Evolutionary conservation across 192 early-diverging fungal genomes (phyloP).

Genomic region (Phycomyces nitens): DNA sequence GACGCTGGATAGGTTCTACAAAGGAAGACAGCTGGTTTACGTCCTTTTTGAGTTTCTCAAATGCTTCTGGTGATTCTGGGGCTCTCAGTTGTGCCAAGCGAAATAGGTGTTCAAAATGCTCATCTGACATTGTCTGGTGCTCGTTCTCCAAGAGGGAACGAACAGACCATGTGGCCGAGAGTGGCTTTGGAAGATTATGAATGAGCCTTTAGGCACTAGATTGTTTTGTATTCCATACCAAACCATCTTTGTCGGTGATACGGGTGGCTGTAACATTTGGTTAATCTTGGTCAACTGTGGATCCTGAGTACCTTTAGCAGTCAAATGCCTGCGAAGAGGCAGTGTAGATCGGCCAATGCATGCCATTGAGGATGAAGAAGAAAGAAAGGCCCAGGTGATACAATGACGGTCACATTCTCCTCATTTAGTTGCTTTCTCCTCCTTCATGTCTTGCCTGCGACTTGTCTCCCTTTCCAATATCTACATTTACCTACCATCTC

Average conservation of each 20-base stretch:
- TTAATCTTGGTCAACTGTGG: too few species aligned
- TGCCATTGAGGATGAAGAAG: too few species aligned
- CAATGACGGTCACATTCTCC: too few species aligned
- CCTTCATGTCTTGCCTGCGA: too few species aligned
- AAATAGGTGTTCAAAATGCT: constrained; percentile 22
- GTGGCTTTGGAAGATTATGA: constrained; percentile 13
- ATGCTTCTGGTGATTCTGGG: background rate
- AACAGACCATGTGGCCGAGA: constrained; percentile 34
- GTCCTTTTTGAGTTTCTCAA: constrained; percentile 22
- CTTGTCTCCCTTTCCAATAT: too few species aligned
- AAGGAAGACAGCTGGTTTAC: constrained; percentile 31
- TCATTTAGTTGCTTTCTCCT: too few species aligned
- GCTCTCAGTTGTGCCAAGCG: constrained; percentile 17
- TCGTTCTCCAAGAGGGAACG: constrained; percentile 12
- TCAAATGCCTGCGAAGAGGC: too few species aligned
- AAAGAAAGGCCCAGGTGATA: too few species aligned
- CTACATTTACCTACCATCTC: too few species aligned
- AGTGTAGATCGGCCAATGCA: too few species aligned
- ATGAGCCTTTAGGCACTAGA: background rate
- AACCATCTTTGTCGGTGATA: background rate
- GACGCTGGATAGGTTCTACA: constrained; percentile 23
- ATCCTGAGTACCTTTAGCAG: too few species aligned
- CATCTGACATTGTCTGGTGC: constrained; percentile 13
- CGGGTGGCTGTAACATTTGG: too few species aligned
- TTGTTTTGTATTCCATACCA: background rate